Percentiles rank a stretch among this genome's conserved stretches.
These are phyloP conservation scores for Trypanosoma melophagium DNA, from an alignment of 208 protist genomes.

Conservation along the genomic window DNA sequence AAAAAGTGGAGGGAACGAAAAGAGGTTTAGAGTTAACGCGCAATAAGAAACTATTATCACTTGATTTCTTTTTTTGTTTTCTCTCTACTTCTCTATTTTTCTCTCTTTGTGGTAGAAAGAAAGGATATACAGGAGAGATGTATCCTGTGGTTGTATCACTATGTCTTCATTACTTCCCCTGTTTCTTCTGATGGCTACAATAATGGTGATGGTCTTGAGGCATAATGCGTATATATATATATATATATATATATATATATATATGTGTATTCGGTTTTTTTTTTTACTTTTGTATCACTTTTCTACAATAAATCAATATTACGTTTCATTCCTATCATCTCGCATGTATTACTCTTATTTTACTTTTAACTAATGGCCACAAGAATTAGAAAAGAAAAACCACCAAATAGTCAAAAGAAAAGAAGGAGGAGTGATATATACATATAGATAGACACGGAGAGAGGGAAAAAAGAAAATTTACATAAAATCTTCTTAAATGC, in stretches of 20 bases:
- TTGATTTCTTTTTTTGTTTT: not conserved
- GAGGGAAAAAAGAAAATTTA: not conserved
- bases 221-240: not conserved
- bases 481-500: not conserved
- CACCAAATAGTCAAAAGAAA: not conserved
- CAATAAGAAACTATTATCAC: not conserved
- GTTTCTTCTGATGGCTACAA: no score
- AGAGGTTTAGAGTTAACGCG: not conserved
- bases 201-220: no score
- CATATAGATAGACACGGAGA: not conserved
- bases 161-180: not conserved
- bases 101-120: no score
- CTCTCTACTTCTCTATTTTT: not conserved
- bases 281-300: not conserved
- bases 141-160: not conserved
- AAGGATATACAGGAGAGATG: no score
- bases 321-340: no score
- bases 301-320: not conserved
- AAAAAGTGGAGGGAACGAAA: conserved; percentile 1
- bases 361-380: not conserved
- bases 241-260: not conserved
- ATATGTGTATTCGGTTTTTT: not conserved
- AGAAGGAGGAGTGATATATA: not conserved
- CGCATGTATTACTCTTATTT: not conserved
- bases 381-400: not conserved